Evolutionary conservation across 768 basidiomycete genomes (phyloP).

Genomic region (Agaricus sinodeliciosus): DNA sequence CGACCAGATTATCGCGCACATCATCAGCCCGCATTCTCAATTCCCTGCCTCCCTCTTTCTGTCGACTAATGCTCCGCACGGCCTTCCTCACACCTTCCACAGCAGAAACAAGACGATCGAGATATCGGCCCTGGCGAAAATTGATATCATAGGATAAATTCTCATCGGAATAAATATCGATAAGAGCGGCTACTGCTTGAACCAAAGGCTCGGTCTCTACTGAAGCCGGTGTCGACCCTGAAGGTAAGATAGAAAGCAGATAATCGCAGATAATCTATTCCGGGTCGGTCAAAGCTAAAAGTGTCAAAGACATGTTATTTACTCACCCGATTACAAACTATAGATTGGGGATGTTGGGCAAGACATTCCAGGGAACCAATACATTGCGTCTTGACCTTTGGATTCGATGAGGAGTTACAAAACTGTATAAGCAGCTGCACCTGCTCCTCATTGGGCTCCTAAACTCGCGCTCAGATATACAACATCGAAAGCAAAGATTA

Average conservation of each 20-base stretch:
- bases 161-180: slow-evolving; percentile 94
- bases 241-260: slow-evolving; percentile 57
- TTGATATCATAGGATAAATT: slow-evolving; percentile 70
- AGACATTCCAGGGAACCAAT: slow-evolving; percentile 84
- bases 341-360: slow-evolving; percentile 58
- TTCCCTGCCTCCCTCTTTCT: slow-evolving; percentile 61
- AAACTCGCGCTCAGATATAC: background rate
- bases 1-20: slow-evolving; percentile 67
- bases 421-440: slow-evolving; percentile 61
- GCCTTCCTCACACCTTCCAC: slow-evolving; percentile 57
- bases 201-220: slow-evolving; percentile 63
- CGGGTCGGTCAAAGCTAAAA: background rate
- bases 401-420: slow-evolving; percentile 48
- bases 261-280: slow-evolving; percentile 56
- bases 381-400: slow-evolving; percentile 60
- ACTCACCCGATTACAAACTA: slow-evolving; percentile 60
- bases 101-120: slow-evolving; percentile 48
- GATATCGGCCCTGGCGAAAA: slow-evolving; percentile 58
- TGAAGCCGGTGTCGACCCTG: slow-evolving; percentile 28
- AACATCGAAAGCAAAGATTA: background rate
- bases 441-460: slow-evolving; percentile 58
- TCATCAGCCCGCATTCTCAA: slow-evolving; percentile 67
- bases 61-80: slow-evolving; percentile 59
- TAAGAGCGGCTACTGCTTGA: slow-evolving; percentile 74
- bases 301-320: background rate